These are phyloP conservation scores for Actinomortierella wolfii DNA, from an alignment of 371 early-diverging fungal genomes.

Conservation along the genomic window DNA sequence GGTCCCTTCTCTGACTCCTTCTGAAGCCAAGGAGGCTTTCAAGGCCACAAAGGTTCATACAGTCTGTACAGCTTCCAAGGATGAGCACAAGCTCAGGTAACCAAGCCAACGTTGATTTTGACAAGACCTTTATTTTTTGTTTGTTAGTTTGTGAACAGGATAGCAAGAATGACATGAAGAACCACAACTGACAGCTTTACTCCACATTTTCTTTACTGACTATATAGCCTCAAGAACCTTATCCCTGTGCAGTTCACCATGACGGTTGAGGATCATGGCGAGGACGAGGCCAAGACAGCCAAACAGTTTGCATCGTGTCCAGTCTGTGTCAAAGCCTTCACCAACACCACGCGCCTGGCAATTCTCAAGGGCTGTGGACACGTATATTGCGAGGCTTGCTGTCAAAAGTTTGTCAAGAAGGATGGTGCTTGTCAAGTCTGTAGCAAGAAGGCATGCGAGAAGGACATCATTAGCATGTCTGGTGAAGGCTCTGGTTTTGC, in stretches of 20 bases:
- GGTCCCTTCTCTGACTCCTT: conserved; percentile 82
- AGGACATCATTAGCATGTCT: conserved; percentile 76
- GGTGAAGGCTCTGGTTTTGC: conserved; percentile 89
- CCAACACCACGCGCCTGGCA: conserved; percentile 55
- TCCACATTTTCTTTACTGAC: not conserved
- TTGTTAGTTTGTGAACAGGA: too few species aligned
- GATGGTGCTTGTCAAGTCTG: conserved; percentile 84
- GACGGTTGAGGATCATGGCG: conserved; percentile 31
- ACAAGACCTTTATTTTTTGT: not conserved
- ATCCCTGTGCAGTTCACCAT: conserved; percentile 73
- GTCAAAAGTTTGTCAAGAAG: conserved; percentile 76
- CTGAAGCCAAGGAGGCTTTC: conserved; percentile 59
- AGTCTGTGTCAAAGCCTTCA: conserved; percentile 81
- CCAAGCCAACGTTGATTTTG: too few species aligned
- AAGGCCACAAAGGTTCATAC: conserved; percentile 64
- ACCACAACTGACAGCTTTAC: too few species aligned
- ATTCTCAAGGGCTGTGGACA: conserved; percentile 88
- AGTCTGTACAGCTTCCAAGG: conserved; percentile 72
- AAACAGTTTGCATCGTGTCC: conserved; percentile 71
- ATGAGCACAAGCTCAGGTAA: conserved; percentile 73
- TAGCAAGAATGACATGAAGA: too few species aligned
- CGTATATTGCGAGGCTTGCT: conserved; percentile 82
- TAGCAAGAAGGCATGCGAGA: conserved; percentile 67
- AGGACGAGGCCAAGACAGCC: conserved; percentile 36
- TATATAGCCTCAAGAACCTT: conserved; percentile 77